phyloP scores from a whole-genome alignment of 2,329 filamentous ascomycete species.

The Ophiocordyceps polyrhachis-furcata region DNA sequence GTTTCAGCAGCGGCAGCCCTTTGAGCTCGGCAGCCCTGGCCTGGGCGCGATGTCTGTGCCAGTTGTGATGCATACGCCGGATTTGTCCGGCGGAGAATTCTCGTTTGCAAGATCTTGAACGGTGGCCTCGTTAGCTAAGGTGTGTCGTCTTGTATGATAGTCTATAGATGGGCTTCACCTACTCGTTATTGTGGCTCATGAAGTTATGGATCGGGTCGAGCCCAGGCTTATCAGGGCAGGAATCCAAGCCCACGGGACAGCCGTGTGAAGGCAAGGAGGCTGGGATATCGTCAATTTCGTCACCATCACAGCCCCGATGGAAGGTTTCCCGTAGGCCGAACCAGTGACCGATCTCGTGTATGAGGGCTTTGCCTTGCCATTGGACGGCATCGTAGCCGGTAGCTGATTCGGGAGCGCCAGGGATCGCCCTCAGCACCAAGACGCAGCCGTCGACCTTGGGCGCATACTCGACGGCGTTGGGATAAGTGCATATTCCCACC shows the following conservation, averaged over 20 bases:
- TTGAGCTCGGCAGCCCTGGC: background rate
- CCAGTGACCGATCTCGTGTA: background rate
- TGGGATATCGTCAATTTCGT: background rate
- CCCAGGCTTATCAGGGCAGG: conserved; percentile 8
- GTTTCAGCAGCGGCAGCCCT: background rate
- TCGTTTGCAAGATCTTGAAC: conserved; percentile 2
- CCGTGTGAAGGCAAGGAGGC: background rate
- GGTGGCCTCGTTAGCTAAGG: background rate
- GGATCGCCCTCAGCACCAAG: background rate
- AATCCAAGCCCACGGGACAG: background rate
- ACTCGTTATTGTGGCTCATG: conserved; percentile 25
- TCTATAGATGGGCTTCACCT: conserved; percentile 4
- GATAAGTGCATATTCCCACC: background rate
- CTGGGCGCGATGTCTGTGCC: conserved; percentile 1
- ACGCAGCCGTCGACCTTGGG: background rate
- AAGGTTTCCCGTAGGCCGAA: background rate
- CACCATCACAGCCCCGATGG: background rate
- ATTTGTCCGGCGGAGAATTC: conserved; percentile 5
- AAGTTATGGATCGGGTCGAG: conserved; percentile 19
- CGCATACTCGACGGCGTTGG: background rate
- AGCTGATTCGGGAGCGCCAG: background rate
- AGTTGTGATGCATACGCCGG: conserved; percentile 3
- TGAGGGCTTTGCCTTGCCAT: background rate
- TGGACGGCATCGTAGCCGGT: background rate
- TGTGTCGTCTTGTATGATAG: too few species aligned